Evolutionary conservation across 352 stramenopile genomes (phyloP).

Genomic region (Phytopythium chamaehyphon): DNA sequence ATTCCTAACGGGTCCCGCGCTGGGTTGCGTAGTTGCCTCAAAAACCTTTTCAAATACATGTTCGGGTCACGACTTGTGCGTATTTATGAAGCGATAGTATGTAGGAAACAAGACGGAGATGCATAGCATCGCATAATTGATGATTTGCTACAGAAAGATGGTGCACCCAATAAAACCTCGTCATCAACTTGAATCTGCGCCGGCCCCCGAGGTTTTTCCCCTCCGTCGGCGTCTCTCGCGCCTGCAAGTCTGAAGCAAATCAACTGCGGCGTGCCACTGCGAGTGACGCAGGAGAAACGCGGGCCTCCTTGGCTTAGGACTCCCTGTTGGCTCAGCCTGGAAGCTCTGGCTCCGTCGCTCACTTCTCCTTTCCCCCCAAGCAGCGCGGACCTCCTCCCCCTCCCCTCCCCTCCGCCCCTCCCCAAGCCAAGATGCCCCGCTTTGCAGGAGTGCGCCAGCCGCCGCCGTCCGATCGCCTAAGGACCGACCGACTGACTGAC

Average conservation of each 20-base stretch:
- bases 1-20: neutral
- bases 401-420: neutral
- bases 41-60: neutral
- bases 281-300: neutral
- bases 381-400: constrained; percentile 2
- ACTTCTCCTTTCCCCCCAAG: constrained; percentile 5
- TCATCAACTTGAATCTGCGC: constrained; percentile 3
- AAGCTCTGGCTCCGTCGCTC: neutral
- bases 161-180: constrained; percentile 6
- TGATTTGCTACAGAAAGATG: too few relatives aligned
- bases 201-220: neutral
- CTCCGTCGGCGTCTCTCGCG: constrained; percentile 2
- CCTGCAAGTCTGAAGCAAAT: constrained; percentile 11
- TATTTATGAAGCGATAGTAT: too few relatives aligned
- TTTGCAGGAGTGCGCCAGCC: constrained; percentile 25
- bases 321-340: neutral
- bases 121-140: too few relatives aligned
- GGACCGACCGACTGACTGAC: neutral
- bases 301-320: neutral
- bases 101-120: too few relatives aligned
- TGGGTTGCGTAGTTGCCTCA: neutral
- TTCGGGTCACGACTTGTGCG: too few relatives aligned
- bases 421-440: constrained; percentile 31
- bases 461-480: too few relatives aligned
- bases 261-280: neutral